A percentile compares a stretch with the other conserved stretches of the same genome.
These are phyloP conservation scores for Austropuccinia psidii DNA, from an alignment of 1,284 basidiomycete species.

Conservation along the genomic window DNA sequence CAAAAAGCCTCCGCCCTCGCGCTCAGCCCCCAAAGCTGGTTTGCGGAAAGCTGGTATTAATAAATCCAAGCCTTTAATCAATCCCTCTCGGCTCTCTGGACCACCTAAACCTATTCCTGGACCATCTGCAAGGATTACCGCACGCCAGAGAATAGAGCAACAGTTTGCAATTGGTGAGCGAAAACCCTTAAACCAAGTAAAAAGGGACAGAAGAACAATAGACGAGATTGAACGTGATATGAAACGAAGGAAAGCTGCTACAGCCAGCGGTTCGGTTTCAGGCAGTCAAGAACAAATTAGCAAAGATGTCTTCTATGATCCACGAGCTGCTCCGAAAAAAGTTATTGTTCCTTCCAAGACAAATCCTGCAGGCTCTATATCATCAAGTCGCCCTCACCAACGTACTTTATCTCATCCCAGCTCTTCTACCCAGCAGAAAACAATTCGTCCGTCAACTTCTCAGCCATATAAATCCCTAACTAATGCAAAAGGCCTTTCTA, in stretches of 20 bases:
- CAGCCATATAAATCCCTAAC: not conserved
- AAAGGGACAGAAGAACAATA: conserved; percentile 28
- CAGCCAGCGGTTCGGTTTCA: not conserved
- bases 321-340: not conserved
- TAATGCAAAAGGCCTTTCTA: not conserved
- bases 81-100: not conserved
- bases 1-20: not conserved
- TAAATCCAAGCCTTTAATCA: no score
- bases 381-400: not conserved
- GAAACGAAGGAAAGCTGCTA: not conserved
- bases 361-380: not conserved
- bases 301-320: not conserved
- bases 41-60: not conserved
- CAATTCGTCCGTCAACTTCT: not conserved
- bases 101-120: no score
- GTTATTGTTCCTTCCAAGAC: not conserved
- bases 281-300: not conserved
- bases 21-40: not conserved
- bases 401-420: not conserved
- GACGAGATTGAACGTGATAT: conserved; percentile 36
- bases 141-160: conserved; percentile 8
- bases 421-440: not conserved
- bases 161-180: not conserved
- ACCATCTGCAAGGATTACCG: not conserved
- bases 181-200: conserved; percentile 20